These are phyloP conservation scores for Sindora glabra DNA, from an alignment of 306 rosid species.

Conservation along the genomic window DNA sequence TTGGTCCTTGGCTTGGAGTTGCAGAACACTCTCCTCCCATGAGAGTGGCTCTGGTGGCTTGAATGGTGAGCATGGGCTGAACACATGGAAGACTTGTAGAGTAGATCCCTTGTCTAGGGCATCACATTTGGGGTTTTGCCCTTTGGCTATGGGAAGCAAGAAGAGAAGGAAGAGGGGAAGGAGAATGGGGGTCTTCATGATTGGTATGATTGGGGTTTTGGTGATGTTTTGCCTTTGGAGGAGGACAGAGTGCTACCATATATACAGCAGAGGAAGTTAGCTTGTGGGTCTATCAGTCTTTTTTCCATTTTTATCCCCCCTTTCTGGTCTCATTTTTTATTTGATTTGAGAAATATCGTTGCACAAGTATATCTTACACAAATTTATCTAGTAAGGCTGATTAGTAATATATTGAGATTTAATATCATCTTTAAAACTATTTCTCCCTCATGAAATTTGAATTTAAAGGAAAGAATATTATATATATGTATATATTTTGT, in stretches of 20 bases:
- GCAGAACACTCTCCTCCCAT: conserved; percentile 69
- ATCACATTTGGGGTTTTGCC: conserved; percentile 32
- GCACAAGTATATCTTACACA: too few relatives aligned
- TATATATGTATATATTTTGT: too few relatives aligned
- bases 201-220: neutral
- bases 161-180: conserved; percentile 13
- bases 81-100: conserved; percentile 61
- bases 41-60: conserved; percentile 46
- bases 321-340: too few relatives aligned
- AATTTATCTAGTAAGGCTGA: too few relatives aligned
- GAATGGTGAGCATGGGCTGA: conserved; percentile 68
- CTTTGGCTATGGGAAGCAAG: conserved; percentile 25
- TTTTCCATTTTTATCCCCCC: neutral
- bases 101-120: conserved; percentile 41
- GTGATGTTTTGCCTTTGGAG: conserved; percentile 1
- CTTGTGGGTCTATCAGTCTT: neutral
- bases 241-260: neutral
- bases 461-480: too few relatives aligned
- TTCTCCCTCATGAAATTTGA: too few relatives aligned
- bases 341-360: too few relatives aligned
- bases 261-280: conserved; percentile 14
- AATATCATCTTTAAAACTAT: too few relatives aligned
- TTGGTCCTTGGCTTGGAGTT: conserved; percentile 45
- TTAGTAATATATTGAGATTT: too few relatives aligned
- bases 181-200: conserved; percentile 32